Evolutionary conservation across 2,329 filamentous ascomycete genomes (phyloP), one percentile per base, ranked within the genome.

Genomic region (Trichoderma brevicompactum): DNA sequence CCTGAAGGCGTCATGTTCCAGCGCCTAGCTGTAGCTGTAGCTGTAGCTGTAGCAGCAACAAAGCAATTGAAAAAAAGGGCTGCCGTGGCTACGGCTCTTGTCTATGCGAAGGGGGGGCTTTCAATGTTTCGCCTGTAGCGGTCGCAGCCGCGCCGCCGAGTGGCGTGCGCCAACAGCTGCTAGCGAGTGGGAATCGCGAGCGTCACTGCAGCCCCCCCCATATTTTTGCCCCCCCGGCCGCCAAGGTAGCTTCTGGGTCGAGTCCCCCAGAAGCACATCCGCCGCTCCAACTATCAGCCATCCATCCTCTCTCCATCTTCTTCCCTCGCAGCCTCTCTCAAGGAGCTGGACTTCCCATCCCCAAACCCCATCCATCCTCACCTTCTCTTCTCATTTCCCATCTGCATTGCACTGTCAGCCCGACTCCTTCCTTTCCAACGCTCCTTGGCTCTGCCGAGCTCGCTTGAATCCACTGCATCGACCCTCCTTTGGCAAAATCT

Each of bases 331-430:
- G 72, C 74, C 69, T 64, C 65, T 69, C 62, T 50, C 64, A 64
- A 70, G 72, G 74, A 77, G 75, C 74, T 77, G 75, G 72, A 76
- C 74, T 72, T 71, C 67, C 71, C 74, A 70, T 76, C 72, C 41
- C 17, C 77, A 7, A 76, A 76, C 78, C n/a, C 53, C 79, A 83
- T 79, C 79, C 81, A 76, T 79, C 73, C 73, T 71, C 73, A 75
- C 76, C 72, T 75, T 77, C 74, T 75, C 76, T 80, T 80, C 62
- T 65, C 53, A 58, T 77, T 72, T 53, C 74, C 70, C 75, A 77
- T 75, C 76, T 75, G 71, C 46, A 70, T 70, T 70, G 70, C 46
- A 70, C 71, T 69, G 70, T 73, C 72, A 72, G 73, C 74, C 59
- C 74, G 70, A 70, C 72, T 69, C 72, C 70, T 74, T 76, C 72